Conservation (phyloP, 75 land plant species). For the Cunninghamia lanceolata region DNA sequence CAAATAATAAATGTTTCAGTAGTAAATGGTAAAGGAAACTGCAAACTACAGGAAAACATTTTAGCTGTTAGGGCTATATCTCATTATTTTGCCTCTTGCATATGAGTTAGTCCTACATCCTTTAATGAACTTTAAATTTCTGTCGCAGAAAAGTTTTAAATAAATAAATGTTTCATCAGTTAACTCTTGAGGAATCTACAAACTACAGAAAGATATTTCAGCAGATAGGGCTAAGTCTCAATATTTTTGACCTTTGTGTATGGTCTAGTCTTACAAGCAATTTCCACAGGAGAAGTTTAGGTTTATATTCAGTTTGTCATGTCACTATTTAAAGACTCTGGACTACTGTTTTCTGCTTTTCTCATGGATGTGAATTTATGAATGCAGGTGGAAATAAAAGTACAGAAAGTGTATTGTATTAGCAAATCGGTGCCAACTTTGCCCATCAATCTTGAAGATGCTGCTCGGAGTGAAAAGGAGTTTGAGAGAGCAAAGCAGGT, state of each 20-base stretch:
- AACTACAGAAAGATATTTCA: neutral
- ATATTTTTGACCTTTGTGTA: neutral
- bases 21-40: too few species aligned
- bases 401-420: conserved; percentile 64
- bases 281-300: neutral
- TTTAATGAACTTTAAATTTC: too few species aligned
- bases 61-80: too few species aligned
- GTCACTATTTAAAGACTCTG: neutral
- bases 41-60: too few species aligned
- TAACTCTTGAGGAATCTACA: neutral
- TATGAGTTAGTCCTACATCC: too few species aligned
- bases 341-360: neutral
- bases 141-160: neutral
- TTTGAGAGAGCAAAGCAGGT: conserved; percentile 73
- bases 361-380: conserved; percentile 1
- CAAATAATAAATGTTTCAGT: too few species aligned
- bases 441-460: conserved; percentile 89
- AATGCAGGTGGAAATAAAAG: conserved; percentile 78
- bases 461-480: conserved; percentile 85
- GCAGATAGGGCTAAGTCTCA: too few species aligned
- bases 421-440: conserved; percentile 56
- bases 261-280: neutral
- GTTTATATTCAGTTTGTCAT: neutral
- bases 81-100: too few species aligned
- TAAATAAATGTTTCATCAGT: neutral